Evolutionary conservation across 129 eudicot species (phyloP), one percentile per base, ranked within the genome.

Genomic region (Arctium minus): DNA sequence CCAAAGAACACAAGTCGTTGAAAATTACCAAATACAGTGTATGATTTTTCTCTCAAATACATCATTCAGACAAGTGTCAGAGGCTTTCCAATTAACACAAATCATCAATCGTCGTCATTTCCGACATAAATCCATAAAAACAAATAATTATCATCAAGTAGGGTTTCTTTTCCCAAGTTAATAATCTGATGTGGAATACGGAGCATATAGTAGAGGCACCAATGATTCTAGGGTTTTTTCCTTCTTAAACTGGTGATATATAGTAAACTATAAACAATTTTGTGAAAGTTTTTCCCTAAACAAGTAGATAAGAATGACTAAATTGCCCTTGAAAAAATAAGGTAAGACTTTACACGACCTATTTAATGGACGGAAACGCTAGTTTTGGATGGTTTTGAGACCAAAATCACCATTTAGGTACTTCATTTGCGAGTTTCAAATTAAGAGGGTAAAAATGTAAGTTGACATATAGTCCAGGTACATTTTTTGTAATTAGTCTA

Each of bases 381-480:
- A 5, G 68, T 60, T 60, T 60, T n/a, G 68, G 6, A 5, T 60
- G 68, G 29, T n/a, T 60, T 17, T 60, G 29, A 17, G 9, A 60
- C 67, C 17, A 17, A 35, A 77, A 62, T 77, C 72, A 60, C 22
- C 8, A 48, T 62, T 62, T 8, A 64, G 22, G 73, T 70, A 9
- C 72, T 60, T 7, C 2, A 15, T 15, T 44, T 31, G 46, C 17
- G 40, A 30, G 33, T 40, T 69, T 9, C 2, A 38, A 46, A 39
- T 8, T 70, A 48, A 3, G 46, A 71, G 18, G 71, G 32, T 50
- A 33, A 35, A 33, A 72, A 35, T 48, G 22, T 32, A 72, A 72
- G 60, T 50, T 80, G 8, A 50, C 56, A 35, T 62, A 48, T 80
- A 80, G 70, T 72, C 3, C n/a, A 48, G 60, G 78, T 72, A 53